Base-by-base conservation (phyloP, 345 rosid genomes). In the Camelina neglecta region DNA sequence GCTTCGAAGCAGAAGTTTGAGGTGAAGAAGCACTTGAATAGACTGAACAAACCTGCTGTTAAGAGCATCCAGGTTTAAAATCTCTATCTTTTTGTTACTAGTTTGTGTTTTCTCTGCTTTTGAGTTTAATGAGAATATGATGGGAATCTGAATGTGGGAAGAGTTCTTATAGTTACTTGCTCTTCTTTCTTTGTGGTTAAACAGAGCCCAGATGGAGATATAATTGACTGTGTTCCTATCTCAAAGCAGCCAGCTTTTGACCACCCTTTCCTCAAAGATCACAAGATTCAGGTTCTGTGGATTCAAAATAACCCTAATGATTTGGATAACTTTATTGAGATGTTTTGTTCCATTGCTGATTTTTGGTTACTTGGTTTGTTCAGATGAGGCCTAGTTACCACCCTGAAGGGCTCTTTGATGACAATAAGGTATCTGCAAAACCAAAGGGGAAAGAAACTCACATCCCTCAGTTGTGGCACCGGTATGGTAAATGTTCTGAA, bases 161-260 rank as follows among this genome's bases (percentile, higher is more conserved):
- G 5, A 29, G 38, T 35, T 35, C 38, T 35, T 35, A 35, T 35
- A 7, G 8, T 35, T 35, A 1, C 38, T 35, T 35, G 9, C 8
- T 35, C 38, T 35, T 38, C 41, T 36, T 36, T 36, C 39, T 38
- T 38, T 56, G 42, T 11, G 62, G 62, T 74, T 67, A 38, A 61
- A 64, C 87, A 89, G 89, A 89, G 93, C 45, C 86, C 88, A 36
- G 93, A 89, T 82, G 93, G 93, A 49, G 93, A 89, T 76, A 73
- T 75, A 20, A 92, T 93, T 21, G 98, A 93, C 73, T 93, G 98
- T 82, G 89, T 93, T 76, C 91, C 77, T 75, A 86, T 93, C 58
- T 68, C 96, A 76, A 82, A 87, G 72, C 98, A 93, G 81, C 96
- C 98, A 21, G 97, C 98, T 77, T 90, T 93, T 50, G 98, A 93